Percentiles rank a stretch among this genome's conserved stretches.
These are phyloP conservation scores for Saxispiralis lemnorum DNA, from an alignment of 495 filamentous ascomycete genomes.

Conservation along the genomic window DNA sequence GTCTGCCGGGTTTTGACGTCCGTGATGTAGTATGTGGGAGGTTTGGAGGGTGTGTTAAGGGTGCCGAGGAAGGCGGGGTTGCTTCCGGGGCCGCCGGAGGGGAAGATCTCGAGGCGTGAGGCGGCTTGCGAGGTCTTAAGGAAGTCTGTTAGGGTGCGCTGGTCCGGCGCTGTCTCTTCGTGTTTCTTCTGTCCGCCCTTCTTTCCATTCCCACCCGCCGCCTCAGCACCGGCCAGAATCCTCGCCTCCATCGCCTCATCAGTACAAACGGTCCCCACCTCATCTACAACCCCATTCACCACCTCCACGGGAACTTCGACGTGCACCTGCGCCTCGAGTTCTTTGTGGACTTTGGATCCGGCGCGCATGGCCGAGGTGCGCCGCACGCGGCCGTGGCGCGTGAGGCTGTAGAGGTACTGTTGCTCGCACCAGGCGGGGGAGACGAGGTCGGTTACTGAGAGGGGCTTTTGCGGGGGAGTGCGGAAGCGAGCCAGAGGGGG, in stretches of 20 bases:
- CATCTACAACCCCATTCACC: conserved; percentile 80
- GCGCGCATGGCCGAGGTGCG: conserved; percentile 66
- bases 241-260: conserved; percentile 45
- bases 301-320: conserved; percentile 55
- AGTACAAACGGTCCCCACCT: conserved; percentile 62
- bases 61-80: conserved; percentile 7
- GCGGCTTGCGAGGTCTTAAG: conserved; percentile 2
- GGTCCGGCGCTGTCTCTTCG: conserved; percentile 31
- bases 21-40: conserved; percentile 41
- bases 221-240: conserved; percentile 2
- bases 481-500: conserved; percentile 64
- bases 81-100: not conserved
- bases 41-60: conserved; percentile 2
- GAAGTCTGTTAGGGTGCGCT: conserved; percentile 19
- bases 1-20: conserved; percentile 73
- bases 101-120: not conserved
- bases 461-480: conserved; percentile 50
- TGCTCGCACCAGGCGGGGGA: conserved; percentile 90
- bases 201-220: not conserved
- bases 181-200: not conserved
- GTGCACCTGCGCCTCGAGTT: conserved; percentile 70
- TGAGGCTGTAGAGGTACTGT: conserved; percentile 77
- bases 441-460: conserved; percentile 82
- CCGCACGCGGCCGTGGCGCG: conserved; percentile 53
- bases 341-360: conserved; percentile 61